Evolutionary conservation across 495 filamentous ascomycete genomes (phyloP).

Genomic region (Amphirosellinia nigrospora): DNA sequence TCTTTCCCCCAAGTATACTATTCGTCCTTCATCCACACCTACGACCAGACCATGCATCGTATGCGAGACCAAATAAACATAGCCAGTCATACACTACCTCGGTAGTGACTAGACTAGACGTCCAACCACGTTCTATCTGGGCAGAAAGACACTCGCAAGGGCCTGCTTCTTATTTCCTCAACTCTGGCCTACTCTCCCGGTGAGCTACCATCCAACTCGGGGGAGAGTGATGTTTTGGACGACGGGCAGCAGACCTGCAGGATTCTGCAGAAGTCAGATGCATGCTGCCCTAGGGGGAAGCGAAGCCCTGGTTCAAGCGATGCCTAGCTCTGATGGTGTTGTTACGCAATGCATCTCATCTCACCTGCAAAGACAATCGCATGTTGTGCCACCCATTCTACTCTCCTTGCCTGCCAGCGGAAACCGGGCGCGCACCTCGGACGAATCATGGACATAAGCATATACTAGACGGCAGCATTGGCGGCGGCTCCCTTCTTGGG

Average conservation of each 20-base stretch:
- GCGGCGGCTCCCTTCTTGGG: neutral
- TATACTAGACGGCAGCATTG: neutral
- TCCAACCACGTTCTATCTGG: neutral
- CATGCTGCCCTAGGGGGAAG: too few species aligned
- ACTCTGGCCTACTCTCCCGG: too few species aligned
- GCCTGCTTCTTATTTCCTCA: neutral
- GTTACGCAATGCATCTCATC: neutral
- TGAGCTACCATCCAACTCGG: too few species aligned
- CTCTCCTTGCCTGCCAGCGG: neutral
- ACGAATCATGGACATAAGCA: neutral
- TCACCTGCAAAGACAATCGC: conserved; percentile 7
- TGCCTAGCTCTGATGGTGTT: neutral
- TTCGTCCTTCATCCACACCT: neutral
- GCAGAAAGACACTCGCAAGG: neutral
- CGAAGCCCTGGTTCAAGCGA: too few species aligned
- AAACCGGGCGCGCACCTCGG: neutral
- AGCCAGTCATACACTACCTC: too few species aligned
- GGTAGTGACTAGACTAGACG: too few species aligned
- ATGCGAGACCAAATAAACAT: too few species aligned
- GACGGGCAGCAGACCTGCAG: too few species aligned
- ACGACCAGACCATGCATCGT: neutral
- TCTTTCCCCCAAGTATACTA: too few species aligned
- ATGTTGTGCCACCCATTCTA: neutral
- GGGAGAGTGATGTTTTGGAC: too few species aligned
- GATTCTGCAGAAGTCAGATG: too few species aligned